phyloP scores from a whole-genome alignment of 2,329 filamentous ascomycete species.

The Biscogniauxia marginata region DNA sequence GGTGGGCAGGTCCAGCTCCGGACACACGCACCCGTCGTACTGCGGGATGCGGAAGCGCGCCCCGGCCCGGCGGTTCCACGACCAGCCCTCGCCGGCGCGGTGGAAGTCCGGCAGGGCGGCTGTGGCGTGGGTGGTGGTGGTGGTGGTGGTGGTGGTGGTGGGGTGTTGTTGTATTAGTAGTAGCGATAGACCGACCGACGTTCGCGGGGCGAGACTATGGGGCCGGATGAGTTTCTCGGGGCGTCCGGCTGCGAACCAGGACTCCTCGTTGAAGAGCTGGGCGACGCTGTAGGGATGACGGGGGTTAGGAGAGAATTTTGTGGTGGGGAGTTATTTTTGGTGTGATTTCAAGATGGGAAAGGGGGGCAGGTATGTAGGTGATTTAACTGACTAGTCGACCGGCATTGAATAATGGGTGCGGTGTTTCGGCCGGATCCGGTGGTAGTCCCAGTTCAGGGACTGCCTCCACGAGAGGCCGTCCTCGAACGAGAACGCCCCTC shows the following conservation, averaged over 20 bases:
- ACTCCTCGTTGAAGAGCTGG: slow-evolving; percentile 23
- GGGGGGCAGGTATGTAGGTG: neutral
- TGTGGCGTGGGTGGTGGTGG: no score
- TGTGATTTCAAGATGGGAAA: neutral
- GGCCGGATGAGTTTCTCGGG: slow-evolving; percentile 18
- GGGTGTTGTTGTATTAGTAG: no score
- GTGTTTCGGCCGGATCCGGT: slow-evolving; percentile 31
- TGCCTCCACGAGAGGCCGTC: slow-evolving; percentile 34
- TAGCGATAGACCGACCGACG: no score
- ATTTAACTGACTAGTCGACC: slow-evolving; percentile 27
- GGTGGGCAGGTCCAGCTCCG: slow-evolving; percentile 26
- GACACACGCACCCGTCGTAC: slow-evolving; percentile 26
- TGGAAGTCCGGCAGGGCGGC: slow-evolving; percentile 31
- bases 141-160: no score
- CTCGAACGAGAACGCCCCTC: slow-evolving; percentile 22
- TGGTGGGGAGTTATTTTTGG: no score
- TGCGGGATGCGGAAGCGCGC: slow-evolving; percentile 28
- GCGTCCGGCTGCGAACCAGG: slow-evolving; percentile 14
- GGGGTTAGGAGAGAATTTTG: no score
- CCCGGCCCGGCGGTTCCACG: slow-evolving; percentile 27
- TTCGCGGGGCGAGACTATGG: slow-evolving; percentile 9
- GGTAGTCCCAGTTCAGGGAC: slow-evolving; percentile 32
- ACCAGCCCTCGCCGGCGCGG: slow-evolving; percentile 21
- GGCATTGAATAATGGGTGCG: slow-evolving; percentile 35
- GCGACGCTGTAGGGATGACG: slow-evolving; percentile 18